A percentile compares a stretch with the other conserved stretches of the same genome.
These are phyloP conservation scores for Takashimella koratensis DNA, from an alignment of 1,284 basidiomycete genomes.

Conservation along the genomic window DNA sequence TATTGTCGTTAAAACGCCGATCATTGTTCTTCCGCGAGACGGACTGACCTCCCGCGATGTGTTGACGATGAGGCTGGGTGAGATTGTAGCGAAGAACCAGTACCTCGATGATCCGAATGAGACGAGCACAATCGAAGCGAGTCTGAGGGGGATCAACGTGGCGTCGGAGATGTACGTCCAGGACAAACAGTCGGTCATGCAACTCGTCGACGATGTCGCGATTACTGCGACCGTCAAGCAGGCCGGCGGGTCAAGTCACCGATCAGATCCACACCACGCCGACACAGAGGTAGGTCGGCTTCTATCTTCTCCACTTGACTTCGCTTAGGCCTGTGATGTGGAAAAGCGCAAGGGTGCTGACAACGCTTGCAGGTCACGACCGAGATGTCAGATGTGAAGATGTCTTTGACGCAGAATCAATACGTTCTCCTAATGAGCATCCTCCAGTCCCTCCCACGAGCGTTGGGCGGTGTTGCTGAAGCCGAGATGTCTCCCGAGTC, in stretches of 20 bases:
- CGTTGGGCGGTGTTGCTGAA: slow-evolving; percentile 52
- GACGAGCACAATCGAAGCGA: slow-evolving; percentile 66
- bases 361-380: slow-evolving; percentile 29
- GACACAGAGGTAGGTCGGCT: slow-evolving; percentile 62
- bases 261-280: slow-evolving; percentile 55
- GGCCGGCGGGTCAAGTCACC: slow-evolving; percentile 41
- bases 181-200: slow-evolving; percentile 57
- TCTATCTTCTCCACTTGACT: not conserved
- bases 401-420: slow-evolving; percentile 87
- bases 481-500: slow-evolving; percentile 34
- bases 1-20: slow-evolving; percentile 85
- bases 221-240: slow-evolving; percentile 71
- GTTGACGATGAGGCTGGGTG: slow-evolving; percentile 80
- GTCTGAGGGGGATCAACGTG: slow-evolving; percentile 80
- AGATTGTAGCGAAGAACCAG: slow-evolving; percentile 78
- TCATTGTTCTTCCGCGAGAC: slow-evolving; percentile 81
- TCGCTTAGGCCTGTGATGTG: not conserved
- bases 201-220: slow-evolving; percentile 90
- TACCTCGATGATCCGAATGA: slow-evolving; percentile 58
- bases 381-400: slow-evolving; percentile 82
- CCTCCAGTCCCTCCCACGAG: slow-evolving; percentile 68
- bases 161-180: slow-evolving; percentile 63
- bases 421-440: slow-evolving; percentile 74
- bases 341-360: not conserved
- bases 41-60: slow-evolving; percentile 62